Conservation (phyloP, 192 early-diverging fungal genomes). For the Gryganskiella cystojenkinii region DNA sequence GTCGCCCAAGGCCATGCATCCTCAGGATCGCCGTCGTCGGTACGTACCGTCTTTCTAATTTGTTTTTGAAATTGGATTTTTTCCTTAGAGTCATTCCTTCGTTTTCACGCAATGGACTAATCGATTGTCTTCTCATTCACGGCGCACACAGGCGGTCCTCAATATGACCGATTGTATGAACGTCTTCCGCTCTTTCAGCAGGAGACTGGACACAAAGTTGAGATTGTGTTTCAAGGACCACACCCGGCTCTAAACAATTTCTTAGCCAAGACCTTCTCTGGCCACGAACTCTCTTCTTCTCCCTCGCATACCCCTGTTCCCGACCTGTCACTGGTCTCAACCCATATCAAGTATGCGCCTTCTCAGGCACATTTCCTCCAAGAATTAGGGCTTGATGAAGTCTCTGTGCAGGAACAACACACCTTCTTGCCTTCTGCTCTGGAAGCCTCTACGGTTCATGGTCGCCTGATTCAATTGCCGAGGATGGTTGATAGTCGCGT, state of each 20-base stretch:
- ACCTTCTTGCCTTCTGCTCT: conserved; percentile 27
- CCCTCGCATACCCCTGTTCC: neutral
- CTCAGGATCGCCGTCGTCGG: conserved; percentile 40
- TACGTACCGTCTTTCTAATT: neutral
- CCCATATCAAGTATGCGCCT: conserved; percentile 43
- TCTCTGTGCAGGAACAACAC: conserved; percentile 6
- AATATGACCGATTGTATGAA: conserved; percentile 37
- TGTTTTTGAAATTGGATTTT: neutral
- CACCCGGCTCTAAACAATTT: conserved; percentile 36
- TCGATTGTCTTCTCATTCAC: too few species aligned
- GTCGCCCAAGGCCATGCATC: conserved; percentile 5
- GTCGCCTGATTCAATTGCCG: conserved; percentile 26
- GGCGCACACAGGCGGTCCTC: conserved; percentile 39
- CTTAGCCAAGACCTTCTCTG: conserved; percentile 11
- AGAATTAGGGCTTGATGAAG: conserved; percentile 5
- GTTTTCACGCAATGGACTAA: too few species aligned
- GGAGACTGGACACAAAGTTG: conserved; percentile 24
- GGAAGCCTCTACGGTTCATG: conserved; percentile 29
- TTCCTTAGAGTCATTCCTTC: too few species aligned
- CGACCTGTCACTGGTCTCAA: conserved; percentile 25
- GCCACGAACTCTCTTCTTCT: neutral
- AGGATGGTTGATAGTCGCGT: conserved; percentile 46
- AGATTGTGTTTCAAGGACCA: conserved; percentile 29
- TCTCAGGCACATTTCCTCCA: conserved; percentile 35
- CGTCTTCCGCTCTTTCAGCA: conserved; percentile 18